Evolutionary conservation across 2,329 filamentous ascomycete species (phyloP), one percentile per base, ranked within the genome.

Genomic region (Sclerotinia spermophila): DNA sequence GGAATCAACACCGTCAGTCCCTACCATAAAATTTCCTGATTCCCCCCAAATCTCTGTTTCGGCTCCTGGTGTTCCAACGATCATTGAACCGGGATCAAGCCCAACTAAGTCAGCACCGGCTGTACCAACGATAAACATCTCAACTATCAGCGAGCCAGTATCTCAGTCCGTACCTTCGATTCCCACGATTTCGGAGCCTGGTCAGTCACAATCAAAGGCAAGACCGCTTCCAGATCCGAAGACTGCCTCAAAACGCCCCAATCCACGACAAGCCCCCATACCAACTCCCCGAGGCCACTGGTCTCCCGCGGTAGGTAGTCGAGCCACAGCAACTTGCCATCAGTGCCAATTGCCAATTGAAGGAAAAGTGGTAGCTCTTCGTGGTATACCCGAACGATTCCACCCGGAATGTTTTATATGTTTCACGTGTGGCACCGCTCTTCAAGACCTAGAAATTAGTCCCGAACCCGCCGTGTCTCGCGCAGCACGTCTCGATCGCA

Each of bases 401-500:
- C 96, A 99, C 76, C 94, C 96, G 0, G 89, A 94, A 74, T 99
- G 96, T 81, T 98, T 99, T 83, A 86, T 88, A 58, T 99, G 96
- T 83, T 91, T 93, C 80, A 87, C 92, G 72, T 99, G 96, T 80
- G 89, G 90, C 42, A 97, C 94, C 15, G 87, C 90, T 30, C 90
- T 99, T 27, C 96, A 99, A 82, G 95, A 94, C 69, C 92, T 99
- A 71, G 96, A 97, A 76, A 98, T 99, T 80, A 97, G 96, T 75
- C 93, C 94, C 0, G 96, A 99, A 81, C 96, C 96, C 0, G 88
- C 93, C 13, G 82, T 85, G 56, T 87, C 89, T 74, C 91, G 93
- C 59, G 82, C 82, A 2, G 90, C 90, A 66, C 90, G 96, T 38
- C 82, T 97, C 0, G 87, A 89, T 42, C 88, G 92, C n/a, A 93